phyloP scores from a whole-genome alignment of 2,329 filamentous ascomycete species.

The Alternaria atra region DNA sequence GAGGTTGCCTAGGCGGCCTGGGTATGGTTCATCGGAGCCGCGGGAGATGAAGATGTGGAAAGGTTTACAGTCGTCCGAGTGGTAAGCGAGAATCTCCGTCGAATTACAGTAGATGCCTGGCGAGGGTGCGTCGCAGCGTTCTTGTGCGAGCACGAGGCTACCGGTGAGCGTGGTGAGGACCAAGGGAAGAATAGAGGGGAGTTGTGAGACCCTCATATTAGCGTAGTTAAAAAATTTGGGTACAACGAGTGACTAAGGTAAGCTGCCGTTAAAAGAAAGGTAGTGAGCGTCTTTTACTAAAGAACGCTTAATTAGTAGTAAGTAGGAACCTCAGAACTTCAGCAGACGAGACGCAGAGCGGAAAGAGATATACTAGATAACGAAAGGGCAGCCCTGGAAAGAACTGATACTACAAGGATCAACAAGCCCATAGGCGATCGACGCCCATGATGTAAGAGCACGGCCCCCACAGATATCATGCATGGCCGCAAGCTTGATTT shows the following conservation, averaged over 20 bases:
- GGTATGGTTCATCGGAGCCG: slow-evolving; percentile 42
- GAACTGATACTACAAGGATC: not conserved
- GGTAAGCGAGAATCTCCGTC: slow-evolving; percentile 32
- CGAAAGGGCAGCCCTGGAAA: not conserved
- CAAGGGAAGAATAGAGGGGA: slow-evolving; percentile 11
- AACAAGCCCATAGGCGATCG: not conserved
- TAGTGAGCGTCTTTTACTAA: not conserved
- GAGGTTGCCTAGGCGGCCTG: slow-evolving; percentile 38
- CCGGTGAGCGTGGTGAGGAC: slow-evolving; percentile 20
- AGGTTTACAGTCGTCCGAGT: slow-evolving; percentile 32
- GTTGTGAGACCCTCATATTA: slow-evolving; percentile 24
- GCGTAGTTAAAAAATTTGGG: not conserved
- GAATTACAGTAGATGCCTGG: slow-evolving; percentile 34
- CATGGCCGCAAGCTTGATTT: slow-evolving; percentile 1
- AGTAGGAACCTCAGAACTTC: not conserved
- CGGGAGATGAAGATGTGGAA: slow-evolving; percentile 40
- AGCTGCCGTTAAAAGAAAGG: not conserved
- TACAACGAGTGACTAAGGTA: slow-evolving; percentile 14
- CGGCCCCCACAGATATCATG: not conserved
- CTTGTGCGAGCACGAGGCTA: slow-evolving; percentile 26
- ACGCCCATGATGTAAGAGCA: not conserved
- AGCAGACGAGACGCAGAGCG: not conserved
- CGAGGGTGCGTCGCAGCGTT: slow-evolving; percentile 36
- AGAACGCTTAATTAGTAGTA: not conserved
- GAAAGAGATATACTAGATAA: not conserved